Evolutionary conservation across 108 stramenopile genomes (phyloP).

Genomic region (Mayamaea pseudoterrestris): DNA sequence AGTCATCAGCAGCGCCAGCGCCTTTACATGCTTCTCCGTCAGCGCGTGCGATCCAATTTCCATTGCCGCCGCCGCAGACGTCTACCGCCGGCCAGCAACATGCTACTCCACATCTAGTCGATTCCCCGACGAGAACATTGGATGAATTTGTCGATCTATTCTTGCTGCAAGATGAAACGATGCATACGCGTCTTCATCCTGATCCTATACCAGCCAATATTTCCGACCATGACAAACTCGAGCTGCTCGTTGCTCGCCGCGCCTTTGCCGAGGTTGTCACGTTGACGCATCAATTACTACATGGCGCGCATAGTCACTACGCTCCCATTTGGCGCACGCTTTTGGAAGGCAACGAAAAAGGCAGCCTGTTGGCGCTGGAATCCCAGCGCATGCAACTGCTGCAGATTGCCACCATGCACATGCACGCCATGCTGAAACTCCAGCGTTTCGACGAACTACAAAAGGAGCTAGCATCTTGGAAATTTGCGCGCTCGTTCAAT

Average conservation of each 20-base stretch:
- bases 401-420: conserved; percentile 54
- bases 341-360: conserved; percentile 4
- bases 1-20: too few relatives aligned
- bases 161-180: too few relatives aligned
- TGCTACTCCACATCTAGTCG: too few relatives aligned
- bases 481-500: conserved; percentile 20
- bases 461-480: conserved; percentile 42
- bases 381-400: conserved; percentile 31
- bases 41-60: too few relatives aligned
- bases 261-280: conserved; percentile 71
- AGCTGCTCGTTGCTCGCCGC: conserved; percentile 37
- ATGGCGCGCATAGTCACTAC: conserved; percentile 6
- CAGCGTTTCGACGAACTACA: conserved; percentile 45
- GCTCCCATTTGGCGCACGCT: conserved; percentile 23
- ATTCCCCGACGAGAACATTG: too few relatives aligned
- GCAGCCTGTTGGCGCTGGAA: conserved; percentile 1
- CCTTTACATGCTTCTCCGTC: too few relatives aligned
- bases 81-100: too few relatives aligned
- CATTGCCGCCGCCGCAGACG: too few relatives aligned
- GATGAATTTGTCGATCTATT: too few relatives aligned
- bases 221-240: conserved; percentile 15
- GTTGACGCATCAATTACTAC: conserved; percentile 24
- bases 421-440: conserved; percentile 44
- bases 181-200: conserved; percentile 18
- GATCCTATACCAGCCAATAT: conserved; percentile 17